Conservation (phyloP, 345 rosid species). For the Salix viminalis region DNA sequence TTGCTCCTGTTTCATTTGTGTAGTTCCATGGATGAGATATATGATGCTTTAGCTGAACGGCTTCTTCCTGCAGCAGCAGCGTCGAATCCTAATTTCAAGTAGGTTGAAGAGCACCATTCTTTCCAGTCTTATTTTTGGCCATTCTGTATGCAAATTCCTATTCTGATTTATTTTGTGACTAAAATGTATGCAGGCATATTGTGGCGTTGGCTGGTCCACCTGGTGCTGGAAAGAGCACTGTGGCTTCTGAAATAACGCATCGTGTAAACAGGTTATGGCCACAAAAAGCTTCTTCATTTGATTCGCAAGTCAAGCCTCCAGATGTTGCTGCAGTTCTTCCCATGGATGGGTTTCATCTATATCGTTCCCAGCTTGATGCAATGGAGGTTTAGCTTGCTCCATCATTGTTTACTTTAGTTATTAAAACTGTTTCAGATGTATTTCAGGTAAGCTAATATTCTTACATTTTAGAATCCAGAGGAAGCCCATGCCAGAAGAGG, state of each 20-base stretch:
- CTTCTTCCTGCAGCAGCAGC: constrained; percentile 55
- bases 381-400: constrained; percentile 66
- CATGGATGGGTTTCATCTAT: constrained; percentile 95
- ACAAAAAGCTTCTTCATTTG: constrained; percentile 54
- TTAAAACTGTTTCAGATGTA: not conserved
- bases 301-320: constrained; percentile 58
- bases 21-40: constrained; percentile 81
- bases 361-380: constrained; percentile 81
- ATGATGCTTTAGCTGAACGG: constrained; percentile 63
- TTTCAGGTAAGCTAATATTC: constrained; percentile 2
- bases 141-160: not conserved
- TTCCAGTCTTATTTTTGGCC: not conserved
- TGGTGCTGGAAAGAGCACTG: constrained; percentile 88
- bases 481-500: constrained; percentile 99
- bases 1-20: constrained; percentile 5
- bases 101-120: constrained; percentile 18
- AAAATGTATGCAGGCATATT: constrained; percentile 49
- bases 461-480: constrained; percentile 59
- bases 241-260: constrained; percentile 67
- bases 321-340: constrained; percentile 80
- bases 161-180: not conserved
- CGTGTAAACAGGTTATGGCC: constrained; percentile 72
- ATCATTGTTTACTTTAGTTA: not conserved
- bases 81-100: constrained; percentile 54
- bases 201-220: constrained; percentile 94